Evolutionary conservation across 2,329 filamentous ascomycete species (phyloP), one percentile per base, ranked within the genome.

Genomic region (Fusarium brevicatenulatum): DNA sequence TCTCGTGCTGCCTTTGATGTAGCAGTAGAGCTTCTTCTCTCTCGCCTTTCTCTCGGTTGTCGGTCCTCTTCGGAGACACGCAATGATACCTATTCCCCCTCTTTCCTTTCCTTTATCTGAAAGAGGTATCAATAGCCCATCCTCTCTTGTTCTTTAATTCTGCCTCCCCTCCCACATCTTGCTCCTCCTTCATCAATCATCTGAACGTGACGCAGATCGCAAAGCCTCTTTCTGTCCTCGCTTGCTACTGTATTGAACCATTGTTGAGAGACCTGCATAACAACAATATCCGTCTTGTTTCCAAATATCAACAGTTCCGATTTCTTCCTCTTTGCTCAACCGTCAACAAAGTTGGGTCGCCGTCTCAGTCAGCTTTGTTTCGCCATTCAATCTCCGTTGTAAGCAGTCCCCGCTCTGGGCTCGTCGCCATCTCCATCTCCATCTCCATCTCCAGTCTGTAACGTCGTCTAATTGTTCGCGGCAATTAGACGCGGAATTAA

Each of bases 1-100:
- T 73, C 71, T 73, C 71, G 73, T 72, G 71, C 71, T 63, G 46
- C 57, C 28, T 58, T 62, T 47, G 58, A 65, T 72, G 66, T 66
- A 67, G 66, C 46, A 69, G 46, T 49, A 67, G 28, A 66, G 43
- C 32, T 58, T 49, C 58, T 55, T 49, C 25, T 37, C n/a, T 50
- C 42, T 69, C 67, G 66, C 66, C 65, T 34, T 70, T 69, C 66
- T 69, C 66, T 69, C 66, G 66, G 66, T 70, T 61, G 66, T 69
- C 61, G 55, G 61, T 28, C 37, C 44, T 62, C 55, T 64, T 69
- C 61, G 57, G 70, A 72, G 57, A 73, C 60, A 63, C 55, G 34
- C 40, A 66, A 52, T 58, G 40, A 47, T 44, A 34, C 32, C 32
- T 5, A 56, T 55, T 28, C 39, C 42, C 68, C 66, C 65, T 70